Evolutionary conservation across 176 grass and related monocot genomes (phyloP).

Genomic region (Themeda triandra): DNA sequence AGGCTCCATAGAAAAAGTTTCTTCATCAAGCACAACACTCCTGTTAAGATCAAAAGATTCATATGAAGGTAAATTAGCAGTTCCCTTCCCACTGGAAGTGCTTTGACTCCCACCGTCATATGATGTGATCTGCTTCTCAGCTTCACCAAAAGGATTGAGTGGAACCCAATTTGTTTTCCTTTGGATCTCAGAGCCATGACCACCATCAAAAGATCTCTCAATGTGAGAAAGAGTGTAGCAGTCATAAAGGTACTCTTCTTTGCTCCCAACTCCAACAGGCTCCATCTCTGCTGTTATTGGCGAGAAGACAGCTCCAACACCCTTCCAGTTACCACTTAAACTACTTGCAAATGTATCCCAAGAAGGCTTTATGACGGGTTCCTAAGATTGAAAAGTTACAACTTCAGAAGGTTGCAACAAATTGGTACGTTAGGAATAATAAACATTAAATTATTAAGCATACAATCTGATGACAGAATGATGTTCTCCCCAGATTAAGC

Average conservation of each 20-base stretch:
- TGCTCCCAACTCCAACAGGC: slow-evolving; percentile 69
- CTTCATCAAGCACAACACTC: slow-evolving; percentile 74
- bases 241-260: slow-evolving; percentile 94
- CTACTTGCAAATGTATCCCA: slow-evolving; percentile 97
- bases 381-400: slow-evolving; percentile 44
- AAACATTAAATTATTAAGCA: not conserved
- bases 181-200: slow-evolving; percentile 39
- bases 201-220: slow-evolving; percentile 41
- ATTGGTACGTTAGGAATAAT: not conserved
- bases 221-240: slow-evolving; percentile 81
- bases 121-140: slow-evolving; percentile 31
- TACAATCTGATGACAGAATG: not conserved
- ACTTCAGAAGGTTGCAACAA: slow-evolving; percentile 2
- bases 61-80: slow-evolving; percentile 52
- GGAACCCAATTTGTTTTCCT: slow-evolving; percentile 78
- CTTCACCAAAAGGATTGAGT: slow-evolving; percentile 73
- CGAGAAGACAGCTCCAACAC: slow-evolving; percentile 82
- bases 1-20: slow-evolving; percentile 63
- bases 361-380: slow-evolving; percentile 85
- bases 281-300: slow-evolving; percentile 94
- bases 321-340: slow-evolving; percentile 89
- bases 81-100: slow-evolving; percentile 16
- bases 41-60: slow-evolving; percentile 76
- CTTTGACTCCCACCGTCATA: slow-evolving; percentile 10
- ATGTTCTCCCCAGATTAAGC: not conserved